Conservation (phyloP, 345 rosid species). For the Noccaea caerulescens region DNA sequence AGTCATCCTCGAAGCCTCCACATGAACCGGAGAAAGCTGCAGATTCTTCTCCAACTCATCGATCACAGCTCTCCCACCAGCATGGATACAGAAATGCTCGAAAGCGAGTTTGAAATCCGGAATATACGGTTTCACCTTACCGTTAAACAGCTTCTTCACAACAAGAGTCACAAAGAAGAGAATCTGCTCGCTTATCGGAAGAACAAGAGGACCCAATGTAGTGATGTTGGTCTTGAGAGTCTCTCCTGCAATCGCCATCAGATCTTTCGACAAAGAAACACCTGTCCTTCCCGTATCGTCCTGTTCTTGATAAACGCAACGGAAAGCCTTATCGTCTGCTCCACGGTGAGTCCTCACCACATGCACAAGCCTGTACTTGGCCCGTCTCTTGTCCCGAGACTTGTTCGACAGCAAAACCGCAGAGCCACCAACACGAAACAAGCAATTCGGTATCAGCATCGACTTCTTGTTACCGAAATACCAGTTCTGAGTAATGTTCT, state of each 20-base stretch:
- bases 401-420: constrained; percentile 51
- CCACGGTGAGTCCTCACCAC: constrained; percentile 57
- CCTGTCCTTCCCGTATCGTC: constrained; percentile 48
- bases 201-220: constrained; percentile 51
- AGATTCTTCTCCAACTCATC: constrained; percentile 58
- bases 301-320: constrained; percentile 51
- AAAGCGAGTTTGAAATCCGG: constrained; percentile 59
- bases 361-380: constrained; percentile 53
- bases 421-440: constrained; percentile 54
- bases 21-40: constrained; percentile 50
- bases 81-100: constrained; percentile 61
- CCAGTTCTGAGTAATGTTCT: constrained; percentile 57
- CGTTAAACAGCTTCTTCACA: constrained; percentile 45
- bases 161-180: constrained; percentile 49
- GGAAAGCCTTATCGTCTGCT: constrained; percentile 52
- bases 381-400: constrained; percentile 37
- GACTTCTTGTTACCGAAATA: constrained; percentile 53
- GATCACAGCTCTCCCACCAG: constrained; percentile 60
- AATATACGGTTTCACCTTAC: constrained; percentile 47
- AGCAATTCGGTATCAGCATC: constrained; percentile 57
- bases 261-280: constrained; percentile 48
- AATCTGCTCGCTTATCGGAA: constrained; percentile 53
- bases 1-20: constrained; percentile 57
- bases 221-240: constrained; percentile 57
- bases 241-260: constrained; percentile 55